Conservation (phyloP, 257 asterid genomes). For the Eustoma russellianum region DNA sequence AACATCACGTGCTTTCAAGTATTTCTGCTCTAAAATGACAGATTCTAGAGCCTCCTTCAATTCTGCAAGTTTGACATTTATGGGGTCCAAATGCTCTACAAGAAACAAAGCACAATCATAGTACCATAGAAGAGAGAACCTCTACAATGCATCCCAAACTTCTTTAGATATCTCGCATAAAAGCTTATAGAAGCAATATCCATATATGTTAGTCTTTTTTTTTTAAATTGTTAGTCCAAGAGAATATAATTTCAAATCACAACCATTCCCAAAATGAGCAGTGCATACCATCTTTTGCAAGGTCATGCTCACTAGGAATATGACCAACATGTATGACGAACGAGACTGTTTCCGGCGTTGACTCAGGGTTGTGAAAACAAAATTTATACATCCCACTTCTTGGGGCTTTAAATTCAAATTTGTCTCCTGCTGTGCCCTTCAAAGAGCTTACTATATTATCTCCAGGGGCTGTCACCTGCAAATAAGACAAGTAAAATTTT, state of each 20-base stretch:
- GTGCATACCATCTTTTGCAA: slow-evolving; percentile 76
- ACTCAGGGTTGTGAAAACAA: slow-evolving; percentile 67
- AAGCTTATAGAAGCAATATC: neutral
- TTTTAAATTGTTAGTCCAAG: neutral
- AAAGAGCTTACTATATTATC: slow-evolving; percentile 37
- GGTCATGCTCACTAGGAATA: slow-evolving; percentile 60
- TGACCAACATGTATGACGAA: slow-evolving; percentile 80
- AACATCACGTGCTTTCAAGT: slow-evolving; percentile 55
- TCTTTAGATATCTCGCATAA: no score
- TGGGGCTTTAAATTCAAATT: slow-evolving; percentile 71
- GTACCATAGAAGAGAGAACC: slow-evolving; percentile 8
- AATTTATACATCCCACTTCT: slow-evolving; percentile 72
- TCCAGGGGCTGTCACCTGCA: slow-evolving; percentile 59
- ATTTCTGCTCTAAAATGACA: slow-evolving; percentile 64
- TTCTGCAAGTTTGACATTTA: slow-evolving; percentile 74
- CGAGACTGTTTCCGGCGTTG: slow-evolving; percentile 66
- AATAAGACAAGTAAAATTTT: slow-evolving; percentile 2
- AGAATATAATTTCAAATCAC: neutral
- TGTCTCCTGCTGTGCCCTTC: slow-evolving; percentile 61
- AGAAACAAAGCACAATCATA: slow-evolving; percentile 15
- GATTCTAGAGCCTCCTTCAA: slow-evolving; percentile 70
- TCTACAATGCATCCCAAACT: neutral
- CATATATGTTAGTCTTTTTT: neutral
- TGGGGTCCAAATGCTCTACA: slow-evolving; percentile 64
- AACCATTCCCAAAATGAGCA: neutral